Evolutionary conservation across 345 rosid species (phyloP), one percentile per base, ranked within the genome.

Genomic region (Anastatica hierochuntica): DNA sequence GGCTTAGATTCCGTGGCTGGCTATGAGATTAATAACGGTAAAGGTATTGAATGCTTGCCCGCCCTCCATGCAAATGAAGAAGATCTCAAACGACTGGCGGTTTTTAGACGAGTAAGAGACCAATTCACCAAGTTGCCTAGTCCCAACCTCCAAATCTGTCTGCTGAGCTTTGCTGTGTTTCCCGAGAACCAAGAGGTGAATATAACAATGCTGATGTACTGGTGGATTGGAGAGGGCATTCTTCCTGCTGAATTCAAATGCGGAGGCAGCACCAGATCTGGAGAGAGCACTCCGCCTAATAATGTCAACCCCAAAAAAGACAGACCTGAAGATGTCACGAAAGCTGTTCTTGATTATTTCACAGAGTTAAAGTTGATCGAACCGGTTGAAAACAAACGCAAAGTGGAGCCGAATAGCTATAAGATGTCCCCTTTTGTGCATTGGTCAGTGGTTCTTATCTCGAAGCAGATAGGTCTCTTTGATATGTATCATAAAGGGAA

Each of bases 181-280:
- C 80, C 84, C 0, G 73, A 74, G 54, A 63, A 72, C 17, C 72
- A 69, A 6, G 74, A 62, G 55, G 58, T 78, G 8, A 73, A 69
- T 10, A 75, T 69, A 51, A 74, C 77, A 29, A 37, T 71, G 57
- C 52, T 81, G 42, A 68, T 68, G 49, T 56, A 70, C 29, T 81
- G 80, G 84, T 81, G 82, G 80, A 50, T 75, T 4, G 92, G 79
- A 17, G 83, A 83, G 64, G 59, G 61, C 8, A 24, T 80, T 17
- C 36, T 27, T 2, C 5, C 24, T 21, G 24, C 2, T 21, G 5
- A 21, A 2, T 2, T 21, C 24, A 21, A 21, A n/a, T n/a, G n/a
- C n/a, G n/a, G n/a, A n/a, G n/a, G n/a, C n/a, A n/a, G n/a, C n/a
- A n/a, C n/a, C n/a, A n/a, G n/a, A n/a, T n/a, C n/a, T n/a, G n/a